Base-by-base conservation (phyloP, 2,329 filamentous ascomycete genomes). In the Coniochaeta ligniaria region DNA sequence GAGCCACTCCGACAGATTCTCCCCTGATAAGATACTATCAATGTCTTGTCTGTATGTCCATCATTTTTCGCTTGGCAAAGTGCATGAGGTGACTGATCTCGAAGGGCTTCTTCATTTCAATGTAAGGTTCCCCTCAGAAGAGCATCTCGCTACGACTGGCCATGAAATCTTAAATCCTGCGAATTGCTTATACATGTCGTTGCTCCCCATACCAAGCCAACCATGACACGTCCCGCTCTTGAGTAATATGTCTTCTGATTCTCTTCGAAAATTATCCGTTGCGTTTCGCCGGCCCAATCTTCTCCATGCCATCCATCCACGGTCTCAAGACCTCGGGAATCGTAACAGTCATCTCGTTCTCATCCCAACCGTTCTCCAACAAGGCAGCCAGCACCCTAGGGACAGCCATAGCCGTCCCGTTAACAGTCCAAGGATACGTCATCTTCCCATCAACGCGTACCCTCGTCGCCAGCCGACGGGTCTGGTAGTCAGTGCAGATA, bases 401-500 rank as follows among this genome's bases (percentile, higher is more conserved):
- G 41, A 98, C 89, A 0, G 95, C 95, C 68, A 98, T 79, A 0
- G 94, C 95, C 1, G 95, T 99, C 0, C 94, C 96, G 72, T 99
- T 99, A 41, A 96, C 81, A 0, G 95, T 99, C 77, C 91, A 92
- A 16, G 93, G 92, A 72, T 92, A 98, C 1, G 81, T 80, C 45
- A 89, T 75, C 70, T 82, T 85, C n/a, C 76, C 75, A 45, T 75
- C 77, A 14, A 80, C 63, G 63, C 87, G 86, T 54, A 91, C 78
- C 45, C 89, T 83, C 16, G 95, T 97, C 31, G 85, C 88, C 38
- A 99, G 79, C 17, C 95, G 83, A 31, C 95, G 83, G 28, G 84
- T 89, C 78, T 99, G 95, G 75, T 98, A 99, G 74, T 99, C 95
- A 1, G 91, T 95, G 75, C 95, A 99, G 67, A 94, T 88, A 64